Evolutionary conservation across 164 flowering plant genomes (phyloP).

Genomic region (Warburgia ugandensis): DNA sequence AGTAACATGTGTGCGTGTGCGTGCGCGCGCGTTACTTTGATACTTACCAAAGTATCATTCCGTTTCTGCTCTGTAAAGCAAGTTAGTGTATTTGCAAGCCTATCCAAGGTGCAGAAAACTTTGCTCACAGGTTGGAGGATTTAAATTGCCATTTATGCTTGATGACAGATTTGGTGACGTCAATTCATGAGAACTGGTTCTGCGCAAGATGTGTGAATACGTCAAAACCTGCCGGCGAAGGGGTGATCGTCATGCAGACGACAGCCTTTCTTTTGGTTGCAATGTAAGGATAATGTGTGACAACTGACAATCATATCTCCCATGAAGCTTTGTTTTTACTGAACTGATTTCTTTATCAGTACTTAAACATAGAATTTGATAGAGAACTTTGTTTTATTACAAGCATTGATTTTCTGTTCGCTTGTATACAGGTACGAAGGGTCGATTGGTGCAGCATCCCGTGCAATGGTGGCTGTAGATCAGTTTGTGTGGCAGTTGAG

Average conservation of each 20-base stretch:
- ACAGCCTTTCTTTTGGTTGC: slow-evolving; percentile 69
- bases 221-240: slow-evolving; percentile 78
- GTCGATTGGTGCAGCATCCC: slow-evolving; percentile 75
- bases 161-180: slow-evolving; percentile 68
- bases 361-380: too few species aligned
- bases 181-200: slow-evolving; percentile 86
- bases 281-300: slow-evolving; percentile 36
- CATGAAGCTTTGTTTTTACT: background rate
- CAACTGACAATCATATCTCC: background rate
- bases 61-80: too few species aligned
- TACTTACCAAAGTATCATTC: too few species aligned
- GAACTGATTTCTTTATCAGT: background rate
- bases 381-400: background rate
- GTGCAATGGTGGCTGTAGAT: slow-evolving; percentile 77
- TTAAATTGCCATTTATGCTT: background rate
- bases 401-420: background rate
- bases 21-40: too few species aligned
- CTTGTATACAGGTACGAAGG: slow-evolving; percentile 64
- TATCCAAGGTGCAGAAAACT: background rate
- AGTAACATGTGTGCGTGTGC: too few species aligned
- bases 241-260: slow-evolving; percentile 81
- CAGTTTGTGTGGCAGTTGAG: slow-evolving; percentile 55
- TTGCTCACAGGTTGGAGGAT: background rate
- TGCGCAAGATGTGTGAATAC: slow-evolving; percentile 81
- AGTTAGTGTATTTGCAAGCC: too few species aligned